Base-by-base conservation (phyloP, 2,329 filamentous ascomycete species). In the Fusarium tupiense region DNA sequence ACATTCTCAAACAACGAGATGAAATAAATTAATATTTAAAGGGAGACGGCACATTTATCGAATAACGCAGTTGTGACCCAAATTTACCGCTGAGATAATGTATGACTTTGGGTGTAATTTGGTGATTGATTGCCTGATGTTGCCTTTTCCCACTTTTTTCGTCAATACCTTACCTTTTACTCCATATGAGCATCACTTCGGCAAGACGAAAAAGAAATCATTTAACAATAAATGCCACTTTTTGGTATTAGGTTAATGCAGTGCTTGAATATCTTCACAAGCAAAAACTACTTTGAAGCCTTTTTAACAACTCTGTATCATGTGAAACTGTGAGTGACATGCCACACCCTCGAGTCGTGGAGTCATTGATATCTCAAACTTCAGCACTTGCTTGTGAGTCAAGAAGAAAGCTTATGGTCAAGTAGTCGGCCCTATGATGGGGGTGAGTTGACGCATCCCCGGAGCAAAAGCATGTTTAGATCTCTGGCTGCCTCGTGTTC, bases 1-100 rank as follows among this genome's bases (percentile, higher is more conserved):
- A 43, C 53, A 46, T 61, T 58, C 35, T 54, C 50, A 72, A 54
- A 70, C 44, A 72, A 31, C 29, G 10, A 33, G 17, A 50, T 54
- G 22, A 61, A 44, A 31, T n/a, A 54, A 43, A 20, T 35, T 22
- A 1, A 41, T 44, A 19, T n/a, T 8, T 24, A 26, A 26, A 13
- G 17, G 10, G 38, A 22, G 16, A 16, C 8, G 9, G 14, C 10
- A 16, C 6, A 14, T 16, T 35, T 22, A 26, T 13, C 26, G 26
- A 40, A 29, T 2, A 35, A 35, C 8, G 22, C 6, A 14, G 24
- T 19, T 40, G n/a, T 29, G 11, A 9, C 17, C 9, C 13, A 47
- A 33, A n/a, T 38, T 24, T 16, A 31, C 22, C 2, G 19, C 16
- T 26, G 20, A 35, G 22, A 31, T 40, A 37, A 43, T 17, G 9